Evolutionary conservation across 352 stramenopile species (phyloP).

Genomic region (Globisporangium parvum): DNA sequence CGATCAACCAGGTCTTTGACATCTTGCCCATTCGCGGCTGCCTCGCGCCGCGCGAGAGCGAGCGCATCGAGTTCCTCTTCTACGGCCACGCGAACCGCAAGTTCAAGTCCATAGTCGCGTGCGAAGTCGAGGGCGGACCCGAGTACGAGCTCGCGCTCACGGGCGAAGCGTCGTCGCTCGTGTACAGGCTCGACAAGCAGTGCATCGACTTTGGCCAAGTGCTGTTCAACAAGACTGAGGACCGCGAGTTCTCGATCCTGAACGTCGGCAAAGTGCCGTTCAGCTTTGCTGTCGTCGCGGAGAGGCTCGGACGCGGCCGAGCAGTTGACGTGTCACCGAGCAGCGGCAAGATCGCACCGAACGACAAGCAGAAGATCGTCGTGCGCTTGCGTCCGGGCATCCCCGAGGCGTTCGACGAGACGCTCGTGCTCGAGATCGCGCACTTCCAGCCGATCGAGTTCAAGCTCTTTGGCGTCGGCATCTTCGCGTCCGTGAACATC

Average conservation of each 20-base stretch:
- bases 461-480: constrained; percentile 82
- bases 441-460: constrained; percentile 93
- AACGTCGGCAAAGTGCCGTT: constrained; percentile 94
- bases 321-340: constrained; percentile 75
- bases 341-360: constrained; percentile 79
- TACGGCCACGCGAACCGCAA: constrained; percentile 91
- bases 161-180: constrained; percentile 89
- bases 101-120: constrained; percentile 85
- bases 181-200: constrained; percentile 89
- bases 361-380: constrained; percentile 86
- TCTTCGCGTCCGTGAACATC: constrained; percentile 87
- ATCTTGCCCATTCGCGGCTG: constrained; percentile 89
- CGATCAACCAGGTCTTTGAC: constrained; percentile 93
- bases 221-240: constrained; percentile 90
- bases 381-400: constrained; percentile 87
- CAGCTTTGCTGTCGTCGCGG: constrained; percentile 54
- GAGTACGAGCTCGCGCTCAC: constrained; percentile 89
- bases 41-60: constrained; percentile 83
- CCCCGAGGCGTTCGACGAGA: constrained; percentile 83
- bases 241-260: constrained; percentile 89
- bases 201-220: constrained; percentile 92
- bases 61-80: constrained; percentile 92
- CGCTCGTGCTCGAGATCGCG: constrained; percentile 89
- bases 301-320: constrained; percentile 33
- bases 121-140: constrained; percentile 91